Evolutionary conservation across 2,329 filamentous ascomycete species (phyloP).

Genomic region (Fragosphaeria purpurea): DNA sequence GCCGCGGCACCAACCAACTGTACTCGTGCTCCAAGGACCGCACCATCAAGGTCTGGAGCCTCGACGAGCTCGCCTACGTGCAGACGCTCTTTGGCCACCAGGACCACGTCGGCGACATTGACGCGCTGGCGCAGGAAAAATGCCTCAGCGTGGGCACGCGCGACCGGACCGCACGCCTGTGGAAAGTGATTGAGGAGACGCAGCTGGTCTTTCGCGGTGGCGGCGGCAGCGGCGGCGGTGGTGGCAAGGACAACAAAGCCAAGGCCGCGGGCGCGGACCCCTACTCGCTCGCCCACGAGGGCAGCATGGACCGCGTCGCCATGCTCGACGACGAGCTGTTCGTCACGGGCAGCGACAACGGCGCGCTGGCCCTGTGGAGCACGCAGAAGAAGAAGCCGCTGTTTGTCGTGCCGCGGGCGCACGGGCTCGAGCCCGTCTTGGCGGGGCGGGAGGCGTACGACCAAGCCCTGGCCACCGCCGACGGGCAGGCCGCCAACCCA

Average conservation of each 20-base stretch:
- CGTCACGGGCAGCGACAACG: conserved; percentile 89
- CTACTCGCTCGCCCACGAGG: conserved; percentile 47
- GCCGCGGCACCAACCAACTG: conserved; percentile 78
- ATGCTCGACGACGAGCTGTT: conserved; percentile 84
- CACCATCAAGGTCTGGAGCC: conserved; percentile 89
- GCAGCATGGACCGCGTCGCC: conserved; percentile 83
- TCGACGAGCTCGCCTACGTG: conserved; percentile 85
- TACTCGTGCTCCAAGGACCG: conserved; percentile 87
- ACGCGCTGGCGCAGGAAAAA: conserved; percentile 72
- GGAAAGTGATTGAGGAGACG: conserved; percentile 93
- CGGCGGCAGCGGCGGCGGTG: conserved; percentile 33
- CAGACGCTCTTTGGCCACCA: conserved; percentile 96
- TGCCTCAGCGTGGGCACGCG: conserved; percentile 85
- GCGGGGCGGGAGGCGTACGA: conserved; percentile 42
- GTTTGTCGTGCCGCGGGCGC: conserved; percentile 66
- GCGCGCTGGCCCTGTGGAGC: conserved; percentile 76
- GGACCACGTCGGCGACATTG: conserved; percentile 77
- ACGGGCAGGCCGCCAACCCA: conserved; percentile 63
- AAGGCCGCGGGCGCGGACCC: conserved; percentile 21
- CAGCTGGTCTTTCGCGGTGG: conserved; percentile 92
- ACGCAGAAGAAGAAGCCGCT: conserved; percentile 92
- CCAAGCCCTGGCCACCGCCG: conserved; percentile 49
- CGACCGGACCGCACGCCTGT: conserved; percentile 83
- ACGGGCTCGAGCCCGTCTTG: conserved; percentile 70
- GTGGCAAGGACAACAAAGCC: conserved; percentile 22